Evolutionary conservation across 2,329 filamentous ascomycete genomes (phyloP), one percentile per base, ranked within the genome.

Genomic region (Xylariomycetidae sp.): DNA sequence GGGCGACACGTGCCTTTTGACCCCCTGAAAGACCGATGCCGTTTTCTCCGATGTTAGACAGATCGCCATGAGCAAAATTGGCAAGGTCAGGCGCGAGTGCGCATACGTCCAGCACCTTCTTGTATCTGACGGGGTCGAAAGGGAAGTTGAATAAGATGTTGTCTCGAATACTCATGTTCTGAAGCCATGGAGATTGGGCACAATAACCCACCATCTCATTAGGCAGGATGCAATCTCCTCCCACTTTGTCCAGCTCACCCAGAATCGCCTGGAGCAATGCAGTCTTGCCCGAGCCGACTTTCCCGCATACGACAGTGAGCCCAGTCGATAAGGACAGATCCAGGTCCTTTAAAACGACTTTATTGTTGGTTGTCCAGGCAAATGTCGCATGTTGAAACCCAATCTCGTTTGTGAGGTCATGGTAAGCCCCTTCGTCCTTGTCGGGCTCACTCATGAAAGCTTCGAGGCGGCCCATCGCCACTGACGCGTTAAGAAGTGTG

Each of bases 381-480:
- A 94, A 94, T 0, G 79, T 80, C 4, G 85, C 85, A 17, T 76
- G 61, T 3, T 70, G 63, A 29, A 94, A 66, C 25, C 71, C 57
- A 14, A 82, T 63, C 12, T 70, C 62, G 13, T 62, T 50, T 3
- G 44, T 44, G 1, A 56, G 28, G 3, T 67, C 59, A 7, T 54
- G 54, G 4, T 60, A 49, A 4, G 65, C 62, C 3, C 58, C 56
- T 17, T 73, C 68, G 18, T 77, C 73, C 46, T 88, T 87, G 50
- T 95, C 79, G 0, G 86, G 86, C 57, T 95, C 88, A 1, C 69
- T 65, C 86, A 95, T 94, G 61, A 94, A 95, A 15, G 76, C 72
- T 49, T 94, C 85, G 14, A 95, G 87, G 44, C 88, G 81, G 7
- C 75, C 77, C 42, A 94, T 77, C 0, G 88, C 84, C 13, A 95